Conservation (phyloP, 495 filamentous ascomycete genomes). For the Hyaloscypha finlandica region DNA sequence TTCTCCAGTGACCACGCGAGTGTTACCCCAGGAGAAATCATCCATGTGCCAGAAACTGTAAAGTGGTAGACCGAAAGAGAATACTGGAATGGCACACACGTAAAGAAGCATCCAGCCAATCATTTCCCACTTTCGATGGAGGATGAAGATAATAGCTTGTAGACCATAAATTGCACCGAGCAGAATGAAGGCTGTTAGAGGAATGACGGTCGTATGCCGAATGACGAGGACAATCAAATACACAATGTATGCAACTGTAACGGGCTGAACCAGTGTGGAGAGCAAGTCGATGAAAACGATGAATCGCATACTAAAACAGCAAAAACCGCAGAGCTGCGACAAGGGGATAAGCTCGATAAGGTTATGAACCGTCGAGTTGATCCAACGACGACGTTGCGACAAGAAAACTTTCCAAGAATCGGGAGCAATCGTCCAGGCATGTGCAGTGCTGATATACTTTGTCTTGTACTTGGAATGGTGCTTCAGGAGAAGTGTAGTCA, state of each 20-base stretch:
- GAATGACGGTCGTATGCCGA: constrained; percentile 61
- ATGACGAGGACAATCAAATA: constrained; percentile 82
- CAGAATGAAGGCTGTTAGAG: constrained; percentile 83
- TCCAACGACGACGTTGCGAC: constrained; percentile 98
- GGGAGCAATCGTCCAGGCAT: constrained; percentile 95
- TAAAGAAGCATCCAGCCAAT: constrained; percentile 99
- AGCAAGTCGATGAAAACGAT: constrained; percentile 94
- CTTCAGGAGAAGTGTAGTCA: constrained; percentile 94
- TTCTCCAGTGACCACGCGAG: constrained; percentile 95
- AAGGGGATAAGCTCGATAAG: constrained; percentile 93
- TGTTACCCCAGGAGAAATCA: constrained; percentile 98
- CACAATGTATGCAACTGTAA: constrained; percentile 85
- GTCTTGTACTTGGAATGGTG: constrained; percentile 93
- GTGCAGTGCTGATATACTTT: constrained; percentile 90
- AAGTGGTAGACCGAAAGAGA: constrained; percentile 85
- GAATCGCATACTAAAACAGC: constrained; percentile 99
- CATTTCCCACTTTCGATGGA: constrained; percentile 98
- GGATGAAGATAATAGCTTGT: constrained; percentile 95
- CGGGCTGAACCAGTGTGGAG: constrained; percentile 88
- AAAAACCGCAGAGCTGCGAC: constrained; percentile 96
- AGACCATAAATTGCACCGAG: constrained; percentile 94
- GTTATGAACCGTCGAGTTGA: constrained; percentile 99
- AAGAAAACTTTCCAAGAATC: constrained; percentile 93
- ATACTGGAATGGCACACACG: constrained; percentile 87
- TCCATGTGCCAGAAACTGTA: constrained; percentile 99